Evolutionary conservation across 495 filamentous ascomycete species (phyloP).

Genomic region (Parmelia sp.): DNA sequence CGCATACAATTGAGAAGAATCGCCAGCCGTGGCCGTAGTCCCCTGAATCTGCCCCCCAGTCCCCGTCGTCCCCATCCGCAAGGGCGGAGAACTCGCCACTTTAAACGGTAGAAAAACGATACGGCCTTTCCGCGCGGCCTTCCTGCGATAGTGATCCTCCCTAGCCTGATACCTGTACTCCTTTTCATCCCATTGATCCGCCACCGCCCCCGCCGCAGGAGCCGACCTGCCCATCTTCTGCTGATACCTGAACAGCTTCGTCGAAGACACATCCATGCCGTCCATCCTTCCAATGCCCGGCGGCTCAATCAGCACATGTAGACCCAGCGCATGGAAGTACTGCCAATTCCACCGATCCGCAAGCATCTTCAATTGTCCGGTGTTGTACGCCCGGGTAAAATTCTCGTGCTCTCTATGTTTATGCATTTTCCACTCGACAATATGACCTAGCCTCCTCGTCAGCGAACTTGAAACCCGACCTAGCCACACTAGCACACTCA

Average conservation of each 20-base stretch:
- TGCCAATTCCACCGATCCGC: conserved; percentile 8
- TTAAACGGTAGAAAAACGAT: conserved; percentile 8
- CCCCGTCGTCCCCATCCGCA: background rate
- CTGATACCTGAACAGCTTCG: conserved; percentile 12
- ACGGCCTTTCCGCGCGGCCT: conserved; percentile 13
- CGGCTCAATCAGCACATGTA: conserved; percentile 6
- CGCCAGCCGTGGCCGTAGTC: too few species aligned
- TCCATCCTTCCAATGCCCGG: conserved; percentile 1
- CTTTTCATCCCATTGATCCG: conserved; percentile 4
- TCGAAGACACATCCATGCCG: conserved; percentile 15
- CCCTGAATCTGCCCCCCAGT: background rate
- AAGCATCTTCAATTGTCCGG: background rate
- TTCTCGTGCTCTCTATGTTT: conserved; percentile 8
- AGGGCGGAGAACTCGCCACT: background rate
- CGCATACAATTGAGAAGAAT: too few species aligned
- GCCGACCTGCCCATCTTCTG: conserved; percentile 2
- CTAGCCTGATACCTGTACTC: conserved; percentile 8
- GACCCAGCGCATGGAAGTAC: conserved; percentile 10
- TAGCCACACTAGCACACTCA: background rate
- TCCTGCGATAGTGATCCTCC: conserved; percentile 12
- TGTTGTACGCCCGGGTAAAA: background rate
- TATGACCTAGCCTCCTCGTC: background rate
- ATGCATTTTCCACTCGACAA: background rate
- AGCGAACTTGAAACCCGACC: background rate
- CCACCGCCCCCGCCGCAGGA: background rate